Evolutionary conservation across 2,329 filamentous ascomycete species (phyloP).

Genomic region (Aspergillus glaucus): DNA sequence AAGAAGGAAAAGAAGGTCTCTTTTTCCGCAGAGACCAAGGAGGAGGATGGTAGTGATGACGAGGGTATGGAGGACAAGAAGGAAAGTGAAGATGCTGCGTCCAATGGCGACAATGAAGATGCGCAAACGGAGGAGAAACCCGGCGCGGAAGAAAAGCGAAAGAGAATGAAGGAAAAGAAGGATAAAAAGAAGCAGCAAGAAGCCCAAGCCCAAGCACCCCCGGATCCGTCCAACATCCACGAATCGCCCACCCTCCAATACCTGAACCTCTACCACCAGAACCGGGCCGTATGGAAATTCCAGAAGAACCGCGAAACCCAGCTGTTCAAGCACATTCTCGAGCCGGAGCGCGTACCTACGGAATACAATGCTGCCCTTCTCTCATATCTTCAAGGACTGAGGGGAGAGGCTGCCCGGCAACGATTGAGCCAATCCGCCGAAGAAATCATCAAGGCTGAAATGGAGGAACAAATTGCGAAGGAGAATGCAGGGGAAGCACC

Average conservation of each 20-base stretch:
- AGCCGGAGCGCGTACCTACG: conserved; percentile 63
- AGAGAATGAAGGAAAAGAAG: conserved; percentile 25
- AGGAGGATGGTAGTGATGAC: conserved; percentile 47
- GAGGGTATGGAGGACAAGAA: conserved; percentile 12
- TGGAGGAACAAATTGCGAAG: conserved; percentile 34
- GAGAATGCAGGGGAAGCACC: conserved; percentile 13
- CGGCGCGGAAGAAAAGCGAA: conserved; percentile 22
- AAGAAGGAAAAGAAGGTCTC: conserved; percentile 52
- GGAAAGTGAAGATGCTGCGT: conserved; percentile 6
- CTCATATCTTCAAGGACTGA: conserved; percentile 71
- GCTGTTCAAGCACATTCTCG: conserved; percentile 75
- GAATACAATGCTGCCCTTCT: conserved; percentile 64
- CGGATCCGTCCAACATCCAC: conserved; percentile 15
- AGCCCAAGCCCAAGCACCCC: conserved; percentile 13
- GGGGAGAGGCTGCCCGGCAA: conserved; percentile 63
- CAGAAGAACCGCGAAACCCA: conserved; percentile 88
- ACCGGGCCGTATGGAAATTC: conserved; percentile 79
- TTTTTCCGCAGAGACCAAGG: conserved; percentile 59
- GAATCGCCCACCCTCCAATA: conserved; percentile 63
- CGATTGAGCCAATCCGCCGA: conserved; percentile 61
- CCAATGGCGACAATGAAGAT: conserved; percentile 11
- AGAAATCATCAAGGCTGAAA: conserved; percentile 45
- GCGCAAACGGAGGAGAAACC: conserved; percentile 15
- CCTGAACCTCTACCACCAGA: conserved; percentile 66
- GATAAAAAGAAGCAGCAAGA: conserved; percentile 25